Evolutionary conservation across 2,329 filamentous ascomycete genomes (phyloP), one percentile per base, ranked within the genome.

Genomic region (Talaromyces sp.): DNA sequence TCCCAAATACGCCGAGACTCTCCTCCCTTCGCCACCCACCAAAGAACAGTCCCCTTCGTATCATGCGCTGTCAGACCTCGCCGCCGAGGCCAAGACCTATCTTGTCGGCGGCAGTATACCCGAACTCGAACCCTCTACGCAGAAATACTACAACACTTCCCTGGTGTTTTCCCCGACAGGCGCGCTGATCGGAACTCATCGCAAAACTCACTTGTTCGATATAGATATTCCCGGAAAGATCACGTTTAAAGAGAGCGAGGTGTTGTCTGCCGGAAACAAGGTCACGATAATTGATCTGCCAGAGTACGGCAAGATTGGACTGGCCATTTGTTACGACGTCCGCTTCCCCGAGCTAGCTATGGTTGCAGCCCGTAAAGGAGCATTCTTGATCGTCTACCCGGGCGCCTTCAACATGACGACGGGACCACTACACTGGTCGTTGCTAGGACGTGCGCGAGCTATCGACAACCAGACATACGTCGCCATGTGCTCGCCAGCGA

Each of bases 391-490:
- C 59, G 75, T 98, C 18, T 98, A 97, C 76, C 95, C 95, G 0
- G 95, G 92, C n/a, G 95, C 95, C 0, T 99, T 99, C 83, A 99
- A 98, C 77, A 82, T 90, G 63, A 96, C 92, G 0, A 99, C 95
- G 0, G 95, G 95, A 0, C 89, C 90, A 5, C 77, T 98, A 75
- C 95, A 99, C 77, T 99, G 95, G 95, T 84, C 87, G 62, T 79
- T 99, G 67, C 85, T 90, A 69, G 94, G 88, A 0, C 85, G 91
- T 66, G 92, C 90, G 14, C 83, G 95, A 65, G 95, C 94, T 5
- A 84, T 96, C 68, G 94, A 99, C 72, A 98, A 98, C 73, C 92
- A 99, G 81, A 81, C 96, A 9, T 98, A 96, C 75, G 92, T 98
- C 12, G 95, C 88, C 36, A 78, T 99, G 74, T 99, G 95, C 79